Conservation (phyloP, 2,329 filamentous ascomycete genomes). For the Aspergillus fructus region DNA sequence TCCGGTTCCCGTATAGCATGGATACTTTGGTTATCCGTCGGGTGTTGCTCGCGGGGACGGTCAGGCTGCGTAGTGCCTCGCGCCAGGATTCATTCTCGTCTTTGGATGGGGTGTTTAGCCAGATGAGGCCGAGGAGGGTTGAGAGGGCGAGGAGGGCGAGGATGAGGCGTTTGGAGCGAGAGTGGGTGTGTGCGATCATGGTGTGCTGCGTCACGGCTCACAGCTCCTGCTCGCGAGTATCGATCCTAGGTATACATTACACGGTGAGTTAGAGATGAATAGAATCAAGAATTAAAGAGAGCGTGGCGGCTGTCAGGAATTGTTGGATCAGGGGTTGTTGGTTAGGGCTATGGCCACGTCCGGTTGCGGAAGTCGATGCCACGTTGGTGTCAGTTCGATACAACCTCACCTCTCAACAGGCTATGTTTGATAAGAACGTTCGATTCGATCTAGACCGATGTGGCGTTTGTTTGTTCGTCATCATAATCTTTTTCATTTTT, state of each 20-base stretch:
- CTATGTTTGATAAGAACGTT: too few relatives aligned
- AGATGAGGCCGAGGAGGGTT: not conserved
- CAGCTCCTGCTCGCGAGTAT: not conserved
- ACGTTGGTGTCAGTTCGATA: not conserved
- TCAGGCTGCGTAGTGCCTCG: not conserved
- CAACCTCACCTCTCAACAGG: too few relatives aligned
- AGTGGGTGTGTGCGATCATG: not conserved
- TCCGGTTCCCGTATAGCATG: slow-evolving; percentile 33
- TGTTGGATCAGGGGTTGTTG: not conserved
- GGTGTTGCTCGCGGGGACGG: not conserved
- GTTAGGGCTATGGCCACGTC: not conserved
- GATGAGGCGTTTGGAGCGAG: not conserved
- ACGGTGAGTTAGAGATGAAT: not conserved
- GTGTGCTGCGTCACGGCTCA: not conserved
- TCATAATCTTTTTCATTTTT: too few relatives aligned
- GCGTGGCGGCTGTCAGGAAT: too few relatives aligned
- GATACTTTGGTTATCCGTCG: slow-evolving; percentile 31
- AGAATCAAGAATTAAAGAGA: not conserved
- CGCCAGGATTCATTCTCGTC: not conserved
- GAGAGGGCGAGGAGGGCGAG: not conserved
- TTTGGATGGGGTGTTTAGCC: not conserved
- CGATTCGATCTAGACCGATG: too few relatives aligned
- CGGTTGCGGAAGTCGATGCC: not conserved
- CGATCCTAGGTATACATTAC: not conserved
- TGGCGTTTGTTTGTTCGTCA: too few relatives aligned